Conservation (phyloP, 768 basidiomycete species). For the Auricularia auricula-judae region DNA sequence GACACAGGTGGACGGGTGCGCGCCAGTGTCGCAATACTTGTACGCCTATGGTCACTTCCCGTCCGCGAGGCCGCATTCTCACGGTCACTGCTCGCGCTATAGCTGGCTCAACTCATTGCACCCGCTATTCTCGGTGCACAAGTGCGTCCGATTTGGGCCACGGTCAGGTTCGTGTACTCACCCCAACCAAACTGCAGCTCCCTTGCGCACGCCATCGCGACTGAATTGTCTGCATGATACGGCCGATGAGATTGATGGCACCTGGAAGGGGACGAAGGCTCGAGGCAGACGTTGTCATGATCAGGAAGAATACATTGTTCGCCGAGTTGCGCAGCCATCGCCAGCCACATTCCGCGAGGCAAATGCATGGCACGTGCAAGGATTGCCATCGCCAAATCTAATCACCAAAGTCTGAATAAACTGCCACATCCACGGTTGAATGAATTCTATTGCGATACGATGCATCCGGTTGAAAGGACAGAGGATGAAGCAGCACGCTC, state of each 20-base stretch:
- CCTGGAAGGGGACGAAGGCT: neutral
- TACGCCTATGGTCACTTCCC: slow-evolving; percentile 21
- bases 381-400: too few relatives aligned
- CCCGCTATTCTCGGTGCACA: slow-evolving; percentile 51
- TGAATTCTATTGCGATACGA: too few relatives aligned
- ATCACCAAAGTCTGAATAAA: too few relatives aligned
- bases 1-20: slow-evolving; percentile 47
- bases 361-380: too few relatives aligned
- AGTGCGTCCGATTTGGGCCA: slow-evolving; percentile 25
- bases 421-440: too few relatives aligned
- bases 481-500: too few relatives aligned
- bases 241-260: neutral
- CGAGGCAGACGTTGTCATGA: too few relatives aligned
- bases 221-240: slow-evolving; percentile 16
- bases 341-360: too few relatives aligned
- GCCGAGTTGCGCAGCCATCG: too few relatives aligned
- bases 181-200: slow-evolving; percentile 20
- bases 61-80: neutral
- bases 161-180: neutral
- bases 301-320: too few relatives aligned
- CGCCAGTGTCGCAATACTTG: slow-evolving; percentile 58
- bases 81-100: neutral
- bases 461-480: too few relatives aligned
- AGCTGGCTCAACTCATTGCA: slow-evolving; percentile 56
- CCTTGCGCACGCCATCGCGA: slow-evolving; percentile 41